Evolutionary conservation across 805 yeast species (phyloP).

Genomic region (Kodamaea sagamina): DNA sequence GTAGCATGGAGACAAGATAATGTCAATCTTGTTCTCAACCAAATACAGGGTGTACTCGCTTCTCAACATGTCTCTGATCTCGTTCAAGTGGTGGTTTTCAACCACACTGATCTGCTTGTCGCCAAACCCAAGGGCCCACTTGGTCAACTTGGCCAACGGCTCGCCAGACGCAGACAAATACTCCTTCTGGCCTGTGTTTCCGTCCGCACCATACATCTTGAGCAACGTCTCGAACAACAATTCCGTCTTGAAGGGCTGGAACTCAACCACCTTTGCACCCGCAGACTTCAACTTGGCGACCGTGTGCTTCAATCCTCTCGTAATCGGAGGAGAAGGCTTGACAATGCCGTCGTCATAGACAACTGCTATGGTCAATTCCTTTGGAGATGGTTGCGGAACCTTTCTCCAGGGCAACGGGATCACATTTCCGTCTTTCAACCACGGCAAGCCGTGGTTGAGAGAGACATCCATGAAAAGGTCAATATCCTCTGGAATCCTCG

Average conservation of each 20-base stretch:
- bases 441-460: slow-evolving; percentile 64
- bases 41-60: slow-evolving; percentile 56
- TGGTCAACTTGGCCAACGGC: slow-evolving; percentile 62
- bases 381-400: slow-evolving; percentile 40
- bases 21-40: slow-evolving; percentile 57
- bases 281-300: slow-evolving; percentile 56
- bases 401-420: slow-evolving; percentile 56
- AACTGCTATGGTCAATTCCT: slow-evolving; percentile 57
- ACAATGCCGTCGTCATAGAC: slow-evolving; percentile 65
- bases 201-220: slow-evolving; percentile 63
- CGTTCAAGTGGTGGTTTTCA: slow-evolving; percentile 58
- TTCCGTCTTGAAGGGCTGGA: slow-evolving; percentile 57
- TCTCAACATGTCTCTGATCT: slow-evolving; percentile 58
- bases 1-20: slow-evolving; percentile 66
- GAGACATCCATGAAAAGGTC: slow-evolving; percentile 66
- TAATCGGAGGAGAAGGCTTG: slow-evolving; percentile 66
- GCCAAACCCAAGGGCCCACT: slow-evolving; percentile 60
- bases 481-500: slow-evolving; percentile 63
- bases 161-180: slow-evolving; percentile 64
- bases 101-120: slow-evolving; percentile 49
- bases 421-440: slow-evolving; percentile 52
- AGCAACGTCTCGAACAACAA: slow-evolving; percentile 61
- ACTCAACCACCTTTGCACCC: slow-evolving; percentile 56
- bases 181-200: slow-evolving; percentile 57
- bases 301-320: slow-evolving; percentile 51